Evolutionary conservation across 148 eudicot genomes (phyloP).

Genomic region (Rhododendron simsii): DNA sequence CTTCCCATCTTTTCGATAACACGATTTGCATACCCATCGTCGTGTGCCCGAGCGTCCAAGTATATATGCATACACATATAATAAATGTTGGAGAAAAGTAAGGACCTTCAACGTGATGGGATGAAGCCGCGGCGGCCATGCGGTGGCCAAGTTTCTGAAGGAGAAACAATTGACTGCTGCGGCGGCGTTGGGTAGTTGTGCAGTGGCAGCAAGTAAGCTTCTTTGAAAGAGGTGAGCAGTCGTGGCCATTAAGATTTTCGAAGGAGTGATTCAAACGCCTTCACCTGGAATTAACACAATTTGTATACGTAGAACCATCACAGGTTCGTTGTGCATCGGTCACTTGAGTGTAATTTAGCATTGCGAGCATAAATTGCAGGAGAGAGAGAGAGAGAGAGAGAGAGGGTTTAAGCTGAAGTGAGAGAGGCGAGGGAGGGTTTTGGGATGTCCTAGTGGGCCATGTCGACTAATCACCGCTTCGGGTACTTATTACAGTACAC

Average conservation of each 20-base stretch:
- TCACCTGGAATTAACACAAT: conserved; percentile 1
- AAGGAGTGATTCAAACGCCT: conserved; percentile 6
- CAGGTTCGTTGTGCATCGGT: not conserved
- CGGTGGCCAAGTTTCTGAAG: conserved; percentile 10
- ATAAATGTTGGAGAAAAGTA: not conserved
- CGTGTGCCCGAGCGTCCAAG: not conserved
- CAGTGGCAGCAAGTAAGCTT: conserved; percentile 6
- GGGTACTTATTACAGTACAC: too few species aligned
- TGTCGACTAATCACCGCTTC: not conserved
- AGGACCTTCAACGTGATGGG: conserved; percentile 9
- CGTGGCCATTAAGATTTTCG: conserved; percentile 24
- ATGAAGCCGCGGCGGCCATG: conserved; percentile 5
- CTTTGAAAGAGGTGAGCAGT: conserved; percentile 12
- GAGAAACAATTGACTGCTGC: not conserved
- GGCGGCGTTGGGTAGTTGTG: not conserved
- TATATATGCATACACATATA: not conserved
- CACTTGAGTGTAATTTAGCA: not conserved
- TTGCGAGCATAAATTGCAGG: not conserved
- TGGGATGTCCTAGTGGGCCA: not conserved
- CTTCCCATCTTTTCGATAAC: not conserved
- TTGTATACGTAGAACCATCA: not conserved
- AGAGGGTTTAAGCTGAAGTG: not conserved
- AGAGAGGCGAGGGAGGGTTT: not conserved
- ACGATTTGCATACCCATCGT: not conserved
- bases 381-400: not conserved